Evolutionary conservation across 2,329 filamentous ascomycete species (phyloP).

Genomic region (Alternaria postmessia): DNA sequence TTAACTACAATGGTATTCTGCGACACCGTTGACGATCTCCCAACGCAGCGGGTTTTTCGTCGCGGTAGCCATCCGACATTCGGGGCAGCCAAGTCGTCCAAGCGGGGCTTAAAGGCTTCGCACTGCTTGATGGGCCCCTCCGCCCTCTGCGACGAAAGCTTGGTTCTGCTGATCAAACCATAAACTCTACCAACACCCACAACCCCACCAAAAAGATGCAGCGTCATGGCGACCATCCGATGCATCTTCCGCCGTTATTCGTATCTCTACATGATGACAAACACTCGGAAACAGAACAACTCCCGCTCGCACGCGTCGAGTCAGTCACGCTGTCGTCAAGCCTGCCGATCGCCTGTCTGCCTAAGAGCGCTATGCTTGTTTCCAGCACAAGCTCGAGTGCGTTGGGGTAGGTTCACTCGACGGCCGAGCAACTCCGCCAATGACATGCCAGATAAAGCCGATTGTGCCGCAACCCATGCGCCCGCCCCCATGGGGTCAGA

Average conservation of each 20-base stretch:
- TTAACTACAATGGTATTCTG: background rate
- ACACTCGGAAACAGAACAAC: slow-evolving; percentile 4
- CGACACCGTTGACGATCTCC: background rate
- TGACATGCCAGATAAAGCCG: background rate
- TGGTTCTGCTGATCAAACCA: background rate
- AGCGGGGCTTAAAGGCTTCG: slow-evolving; percentile 9
- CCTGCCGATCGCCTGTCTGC: background rate
- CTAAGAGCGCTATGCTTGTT: slow-evolving; percentile 2
- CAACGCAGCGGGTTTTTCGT: background rate
- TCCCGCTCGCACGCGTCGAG: background rate
- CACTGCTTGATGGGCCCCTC: slow-evolving; percentile 9
- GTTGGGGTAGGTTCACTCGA: background rate
- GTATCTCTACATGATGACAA: background rate
- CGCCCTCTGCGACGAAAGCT: background rate
- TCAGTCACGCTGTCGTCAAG: slow-evolving; percentile 4
- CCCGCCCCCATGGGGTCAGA: slow-evolving; percentile 8
- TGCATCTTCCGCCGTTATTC: background rate
- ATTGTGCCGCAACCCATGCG: background rate
- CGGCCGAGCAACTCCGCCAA: background rate
- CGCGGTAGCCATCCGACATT: slow-evolving; percentile 1
- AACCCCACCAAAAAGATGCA: background rate
- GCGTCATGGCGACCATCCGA: background rate
- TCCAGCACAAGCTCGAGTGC: background rate
- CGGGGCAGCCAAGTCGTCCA: slow-evolving; percentile 8
- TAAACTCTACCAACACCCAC: background rate